Evolutionary conservation across 176 grass and related monocot species (phyloP).

Genomic region (Oryza brachyantha): DNA sequence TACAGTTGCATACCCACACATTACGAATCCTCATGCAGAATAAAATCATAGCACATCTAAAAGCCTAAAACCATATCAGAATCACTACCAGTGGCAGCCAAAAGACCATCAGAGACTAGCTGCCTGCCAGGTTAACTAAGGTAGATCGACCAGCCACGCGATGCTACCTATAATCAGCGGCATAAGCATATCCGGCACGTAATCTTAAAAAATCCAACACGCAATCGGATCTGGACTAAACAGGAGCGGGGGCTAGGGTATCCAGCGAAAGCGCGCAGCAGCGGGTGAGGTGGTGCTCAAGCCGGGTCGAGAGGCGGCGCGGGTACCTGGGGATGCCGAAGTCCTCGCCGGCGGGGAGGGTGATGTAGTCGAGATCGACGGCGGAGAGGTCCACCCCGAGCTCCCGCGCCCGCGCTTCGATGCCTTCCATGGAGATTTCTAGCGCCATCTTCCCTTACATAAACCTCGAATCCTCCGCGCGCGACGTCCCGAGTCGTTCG

Average conservation of each 20-base stretch:
- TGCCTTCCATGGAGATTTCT: conserved; percentile 52
- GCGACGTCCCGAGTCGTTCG: not conserved
- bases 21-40: not conserved
- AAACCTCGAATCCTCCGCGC: not conserved
- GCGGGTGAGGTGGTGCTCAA: not conserved
- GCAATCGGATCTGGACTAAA: not conserved
- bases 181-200: no score
- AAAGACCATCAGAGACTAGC: not conserved
- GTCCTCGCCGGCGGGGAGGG: conserved; percentile 64
- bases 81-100: not conserved
- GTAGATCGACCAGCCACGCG: not conserved
- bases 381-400: conserved; percentile 60
- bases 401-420: conserved; percentile 44
- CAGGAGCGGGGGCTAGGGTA: not conserved
- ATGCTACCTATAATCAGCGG: not conserved
- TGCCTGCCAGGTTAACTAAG: not conserved
- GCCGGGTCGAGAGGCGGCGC: not conserved
- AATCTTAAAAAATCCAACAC: no score
- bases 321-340: conserved; percentile 70
- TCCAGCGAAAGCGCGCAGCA: not conserved
- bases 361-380: conserved; percentile 60
- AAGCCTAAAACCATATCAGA: not conserved
- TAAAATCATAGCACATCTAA: not conserved
- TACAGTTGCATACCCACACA: not conserved
- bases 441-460: conserved; percentile 54